Evolutionary conservation across 495 filamentous ascomycete species (phyloP).

Genomic region (Filosporella fistucella): DNA sequence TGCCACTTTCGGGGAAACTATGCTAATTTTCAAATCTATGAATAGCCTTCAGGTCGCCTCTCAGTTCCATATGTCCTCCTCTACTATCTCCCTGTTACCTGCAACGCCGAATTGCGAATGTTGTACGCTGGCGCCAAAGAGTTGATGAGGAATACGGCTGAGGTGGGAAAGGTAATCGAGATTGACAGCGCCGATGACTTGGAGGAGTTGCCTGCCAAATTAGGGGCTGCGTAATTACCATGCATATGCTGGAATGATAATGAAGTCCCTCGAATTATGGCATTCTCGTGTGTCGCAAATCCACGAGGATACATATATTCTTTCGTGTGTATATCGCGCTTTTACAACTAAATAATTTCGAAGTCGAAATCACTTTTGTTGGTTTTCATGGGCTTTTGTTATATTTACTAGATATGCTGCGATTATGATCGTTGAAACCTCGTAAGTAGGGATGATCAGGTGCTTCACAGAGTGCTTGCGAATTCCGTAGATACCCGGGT

Average conservation of each 20-base stretch:
- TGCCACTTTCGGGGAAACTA: not conserved
- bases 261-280: too few relatives aligned
- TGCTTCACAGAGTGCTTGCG: too few relatives aligned
- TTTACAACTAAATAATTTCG: too few relatives aligned
- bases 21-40: slow-evolving; percentile 4
- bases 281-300: too few relatives aligned
- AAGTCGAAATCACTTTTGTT: too few relatives aligned
- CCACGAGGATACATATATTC: too few relatives aligned
- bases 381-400: too few relatives aligned
- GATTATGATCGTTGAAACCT: too few relatives aligned
- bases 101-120: slow-evolving; percentile 81
- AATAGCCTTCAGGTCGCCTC: slow-evolving; percentile 22
- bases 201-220: slow-evolving; percentile 63
- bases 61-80: slow-evolving; percentile 86
- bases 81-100: slow-evolving; percentile 87
- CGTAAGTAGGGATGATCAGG: too few relatives aligned
- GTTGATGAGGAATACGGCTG: slow-evolving; percentile 84
- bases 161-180: slow-evolving; percentile 78
- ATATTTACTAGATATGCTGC: too few relatives aligned
- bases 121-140: slow-evolving; percentile 94
- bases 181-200: slow-evolving; percentile 73
- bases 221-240: slow-evolving; percentile 34
- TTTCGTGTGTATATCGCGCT: too few relatives aligned
- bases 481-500: too few relatives aligned
- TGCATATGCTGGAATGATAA: not conserved